These are phyloP conservation scores for Pythium scleroteichum DNA, from an alignment of 352 stramenopile species.

Conservation along the genomic window DNA sequence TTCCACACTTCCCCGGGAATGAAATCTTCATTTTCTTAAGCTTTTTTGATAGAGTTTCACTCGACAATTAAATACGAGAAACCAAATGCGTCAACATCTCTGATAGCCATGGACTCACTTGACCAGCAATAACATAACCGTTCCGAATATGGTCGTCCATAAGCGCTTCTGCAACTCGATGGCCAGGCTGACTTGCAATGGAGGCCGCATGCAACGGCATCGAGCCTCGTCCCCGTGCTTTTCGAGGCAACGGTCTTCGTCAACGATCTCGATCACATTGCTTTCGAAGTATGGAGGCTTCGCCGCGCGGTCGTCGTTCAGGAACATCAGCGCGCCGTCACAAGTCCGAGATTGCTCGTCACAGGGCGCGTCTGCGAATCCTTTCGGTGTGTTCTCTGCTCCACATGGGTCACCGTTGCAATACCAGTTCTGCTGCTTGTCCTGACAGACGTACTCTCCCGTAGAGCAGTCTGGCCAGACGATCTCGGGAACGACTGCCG, in stretches of 20 bases:
- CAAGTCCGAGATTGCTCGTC: conserved; percentile 56
- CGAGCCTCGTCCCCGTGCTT: conserved; percentile 34
- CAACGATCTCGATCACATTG: conserved; percentile 72
- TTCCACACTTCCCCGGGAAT: background rate
- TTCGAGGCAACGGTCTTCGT: conserved; percentile 44
- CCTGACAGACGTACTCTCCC: conserved; percentile 55
- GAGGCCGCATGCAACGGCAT: conserved; percentile 50
- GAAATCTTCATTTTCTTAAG: background rate
- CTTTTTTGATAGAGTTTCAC: conserved; percentile 19
- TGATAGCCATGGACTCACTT: no score
- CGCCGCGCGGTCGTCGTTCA: conserved; percentile 76
- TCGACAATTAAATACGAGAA: no score
- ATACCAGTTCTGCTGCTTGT: conserved; percentile 46
- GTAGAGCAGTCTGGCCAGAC: conserved; percentile 63
- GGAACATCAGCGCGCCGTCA: conserved; percentile 56
- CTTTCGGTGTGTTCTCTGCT: conserved; percentile 39
- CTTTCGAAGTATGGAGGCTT: conserved; percentile 77
- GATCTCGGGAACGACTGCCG: conserved; percentile 49
- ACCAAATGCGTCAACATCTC: no score
- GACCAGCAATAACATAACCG: no score
- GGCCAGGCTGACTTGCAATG: conserved; percentile 23
- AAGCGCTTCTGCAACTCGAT: no score
- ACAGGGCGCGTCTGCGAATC: conserved; percentile 67
- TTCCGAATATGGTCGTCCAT: no score
- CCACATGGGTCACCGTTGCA: conserved; percentile 53